Percentiles rank a stretch among this genome's conserved stretches.
Evolutionary conservation across 805 yeast genomes (phyloP).

Genomic region (Starmerella vaccinii): DNA sequence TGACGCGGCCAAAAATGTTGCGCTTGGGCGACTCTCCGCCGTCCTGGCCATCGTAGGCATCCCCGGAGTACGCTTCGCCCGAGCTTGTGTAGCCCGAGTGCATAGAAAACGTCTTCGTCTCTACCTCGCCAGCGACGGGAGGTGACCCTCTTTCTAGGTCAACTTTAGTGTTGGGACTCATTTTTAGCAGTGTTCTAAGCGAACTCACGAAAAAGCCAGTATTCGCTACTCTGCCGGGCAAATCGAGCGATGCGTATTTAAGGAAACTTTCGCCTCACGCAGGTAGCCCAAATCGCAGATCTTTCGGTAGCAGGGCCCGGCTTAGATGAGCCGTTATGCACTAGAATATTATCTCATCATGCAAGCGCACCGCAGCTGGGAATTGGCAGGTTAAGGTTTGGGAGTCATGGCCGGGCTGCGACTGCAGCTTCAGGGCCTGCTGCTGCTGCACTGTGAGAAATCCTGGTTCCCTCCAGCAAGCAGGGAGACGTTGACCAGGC

Average conservation of each 20-base stretch:
- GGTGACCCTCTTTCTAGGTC: constrained; percentile 4
- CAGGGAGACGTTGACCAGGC: neutral
- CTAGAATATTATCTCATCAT: constrained; percentile 1
- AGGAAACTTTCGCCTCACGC: neutral
- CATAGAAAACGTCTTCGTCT: neutral
- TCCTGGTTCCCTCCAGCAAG: no score
- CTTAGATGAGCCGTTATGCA: constrained; percentile 6
- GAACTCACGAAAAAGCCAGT: neutral
- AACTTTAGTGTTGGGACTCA: neutral
- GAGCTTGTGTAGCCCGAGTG: neutral
- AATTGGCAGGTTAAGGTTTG: neutral
- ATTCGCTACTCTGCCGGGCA: neutral
- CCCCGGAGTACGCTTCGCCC: constrained; percentile 4
- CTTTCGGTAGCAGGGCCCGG: constrained; percentile 4
- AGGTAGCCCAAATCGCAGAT: neutral
- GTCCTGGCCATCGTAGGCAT: no score
- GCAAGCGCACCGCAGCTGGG: neutral
- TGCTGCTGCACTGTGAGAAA: neutral
- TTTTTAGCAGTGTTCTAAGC: neutral
- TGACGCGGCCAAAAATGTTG: constrained; percentile 12
- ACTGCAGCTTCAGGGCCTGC: neutral
- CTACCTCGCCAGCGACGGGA: constrained; percentile 5
- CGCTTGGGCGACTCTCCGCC: neutral
- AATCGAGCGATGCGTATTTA: neutral
- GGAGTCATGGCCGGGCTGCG: neutral